phyloP scores from a whole-genome alignment of 2,329 filamentous ascomycete species.

The Aspergillus thermomutatus region DNA sequence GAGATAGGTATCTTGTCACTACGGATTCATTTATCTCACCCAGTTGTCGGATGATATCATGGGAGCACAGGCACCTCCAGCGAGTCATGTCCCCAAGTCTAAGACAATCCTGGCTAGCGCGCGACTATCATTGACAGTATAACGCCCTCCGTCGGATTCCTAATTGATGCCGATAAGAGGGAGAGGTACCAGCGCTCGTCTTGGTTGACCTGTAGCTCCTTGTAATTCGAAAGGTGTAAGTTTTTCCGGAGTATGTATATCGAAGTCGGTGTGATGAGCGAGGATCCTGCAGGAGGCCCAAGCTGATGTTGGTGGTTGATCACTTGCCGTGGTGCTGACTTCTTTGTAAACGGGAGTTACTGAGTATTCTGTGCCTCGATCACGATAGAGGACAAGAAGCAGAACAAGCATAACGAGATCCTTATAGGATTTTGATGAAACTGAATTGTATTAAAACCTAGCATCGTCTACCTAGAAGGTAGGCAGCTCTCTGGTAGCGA shows the following conservation, averaged over 20 bases:
- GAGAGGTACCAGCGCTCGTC: too few species aligned
- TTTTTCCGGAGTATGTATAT: background rate
- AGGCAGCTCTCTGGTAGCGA: background rate
- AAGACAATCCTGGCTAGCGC: background rate
- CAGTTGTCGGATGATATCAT: background rate
- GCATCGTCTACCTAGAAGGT: too few species aligned
- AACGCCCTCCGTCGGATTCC: background rate
- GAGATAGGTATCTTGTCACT: background rate
- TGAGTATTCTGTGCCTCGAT: background rate
- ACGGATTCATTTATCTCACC: background rate
- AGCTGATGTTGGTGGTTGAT: background rate
- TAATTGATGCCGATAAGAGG: background rate
- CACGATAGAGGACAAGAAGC: background rate
- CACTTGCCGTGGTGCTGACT: background rate
- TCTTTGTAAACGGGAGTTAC: background rate
- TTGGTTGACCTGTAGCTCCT: background rate
- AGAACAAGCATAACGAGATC: background rate
- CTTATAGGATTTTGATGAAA: background rate
- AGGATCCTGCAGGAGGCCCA: conserved; percentile 2
- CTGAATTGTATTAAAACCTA: background rate
- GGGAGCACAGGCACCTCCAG: background rate
- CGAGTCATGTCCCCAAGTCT: background rate
- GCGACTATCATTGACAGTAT: background rate
- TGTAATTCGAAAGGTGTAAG: background rate
- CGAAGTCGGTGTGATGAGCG: conserved; percentile 5